Conservation (phyloP, 768 basidiomycete genomes). For the Kwoniella newhampshirensis region DNA sequence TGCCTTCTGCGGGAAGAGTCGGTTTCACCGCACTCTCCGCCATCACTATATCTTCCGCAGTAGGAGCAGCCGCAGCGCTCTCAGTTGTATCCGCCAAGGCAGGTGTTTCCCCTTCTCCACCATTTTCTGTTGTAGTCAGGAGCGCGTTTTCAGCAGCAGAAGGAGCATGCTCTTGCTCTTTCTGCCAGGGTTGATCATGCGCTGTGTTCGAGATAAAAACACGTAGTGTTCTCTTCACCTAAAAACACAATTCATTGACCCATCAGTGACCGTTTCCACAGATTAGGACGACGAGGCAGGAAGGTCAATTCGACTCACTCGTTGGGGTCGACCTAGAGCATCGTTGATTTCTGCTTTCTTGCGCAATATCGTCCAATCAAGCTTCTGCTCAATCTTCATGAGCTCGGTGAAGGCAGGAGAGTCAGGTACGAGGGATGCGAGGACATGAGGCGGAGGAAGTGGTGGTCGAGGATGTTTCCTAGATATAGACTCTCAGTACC, state of each 20-base stretch:
- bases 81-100: conserved; percentile 26
- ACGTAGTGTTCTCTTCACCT: conserved; percentile 80
- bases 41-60: conserved; percentile 18
- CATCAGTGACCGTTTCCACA: neutral
- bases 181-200: conserved; percentile 83
- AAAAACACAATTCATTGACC: neutral
- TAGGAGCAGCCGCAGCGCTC: conserved; percentile 40
- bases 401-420: conserved; percentile 83
- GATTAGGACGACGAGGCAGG: neutral
- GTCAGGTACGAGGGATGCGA: conserved; percentile 75
- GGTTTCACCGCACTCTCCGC: conserved; percentile 5
- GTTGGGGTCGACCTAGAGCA: conserved; percentile 70
- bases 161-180: no score
- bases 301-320: conserved; percentile 57
- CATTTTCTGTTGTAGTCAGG: no score
- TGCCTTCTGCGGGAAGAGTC: neutral
- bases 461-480: conserved; percentile 35
- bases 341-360: conserved; percentile 90
- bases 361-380: conserved; percentile 92
- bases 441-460: conserved; percentile 57
- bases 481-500: neutral
- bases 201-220: conserved; percentile 86
- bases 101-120: neutral
- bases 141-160: neutral
- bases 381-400: conserved; percentile 80